phyloP scores from a whole-genome alignment of 768 basidiomycete species.

The Tylopilus vinaceipallidus region DNA sequence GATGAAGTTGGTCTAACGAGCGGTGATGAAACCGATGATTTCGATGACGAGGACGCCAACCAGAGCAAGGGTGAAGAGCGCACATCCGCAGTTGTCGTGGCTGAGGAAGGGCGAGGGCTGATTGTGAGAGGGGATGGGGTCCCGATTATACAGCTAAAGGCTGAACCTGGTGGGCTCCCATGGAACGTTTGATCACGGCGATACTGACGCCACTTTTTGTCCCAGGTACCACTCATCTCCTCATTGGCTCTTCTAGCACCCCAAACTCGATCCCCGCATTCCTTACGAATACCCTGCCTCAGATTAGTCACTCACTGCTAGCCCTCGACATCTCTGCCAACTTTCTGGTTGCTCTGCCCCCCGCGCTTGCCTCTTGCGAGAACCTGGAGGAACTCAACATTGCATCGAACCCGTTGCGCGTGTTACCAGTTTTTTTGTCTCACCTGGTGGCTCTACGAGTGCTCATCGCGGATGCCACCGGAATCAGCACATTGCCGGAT shows the following conservation, averaged over 20 bases:
- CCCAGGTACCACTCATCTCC: constrained; percentile 89
- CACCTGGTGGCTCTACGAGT: constrained; percentile 77
- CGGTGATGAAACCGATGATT: constrained; percentile 48
- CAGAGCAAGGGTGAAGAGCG: constrained; percentile 63
- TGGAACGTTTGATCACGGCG: background rate
- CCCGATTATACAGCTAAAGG: constrained; percentile 59
- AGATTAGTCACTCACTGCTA: constrained; percentile 74
- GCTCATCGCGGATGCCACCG: constrained; percentile 90
- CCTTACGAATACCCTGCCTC: constrained; percentile 65
- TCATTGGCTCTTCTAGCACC: constrained; percentile 78
- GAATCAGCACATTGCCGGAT: constrained; percentile 72
- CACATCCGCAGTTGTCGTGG: constrained; percentile 74
- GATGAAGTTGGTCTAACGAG: constrained; percentile 63
- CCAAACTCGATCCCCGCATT: constrained; percentile 78
- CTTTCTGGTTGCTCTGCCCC: constrained; percentile 79
- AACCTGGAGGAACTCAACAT: constrained; percentile 92
- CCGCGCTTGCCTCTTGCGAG: constrained; percentile 74
- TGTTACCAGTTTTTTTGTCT: constrained; percentile 87
- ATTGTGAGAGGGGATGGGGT: constrained; percentile 71
- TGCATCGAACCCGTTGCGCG: constrained; percentile 84
- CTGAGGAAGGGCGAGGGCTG: constrained; percentile 81
- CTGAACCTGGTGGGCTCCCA: constrained; percentile 62
- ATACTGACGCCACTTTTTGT: constrained; percentile 1
- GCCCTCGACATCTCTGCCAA: constrained; percentile 93
- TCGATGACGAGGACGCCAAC: constrained; percentile 49